Evolutionary conservation across 495 filamentous ascomycete species (phyloP).

Genomic region (Penicillium pancosmium): DNA sequence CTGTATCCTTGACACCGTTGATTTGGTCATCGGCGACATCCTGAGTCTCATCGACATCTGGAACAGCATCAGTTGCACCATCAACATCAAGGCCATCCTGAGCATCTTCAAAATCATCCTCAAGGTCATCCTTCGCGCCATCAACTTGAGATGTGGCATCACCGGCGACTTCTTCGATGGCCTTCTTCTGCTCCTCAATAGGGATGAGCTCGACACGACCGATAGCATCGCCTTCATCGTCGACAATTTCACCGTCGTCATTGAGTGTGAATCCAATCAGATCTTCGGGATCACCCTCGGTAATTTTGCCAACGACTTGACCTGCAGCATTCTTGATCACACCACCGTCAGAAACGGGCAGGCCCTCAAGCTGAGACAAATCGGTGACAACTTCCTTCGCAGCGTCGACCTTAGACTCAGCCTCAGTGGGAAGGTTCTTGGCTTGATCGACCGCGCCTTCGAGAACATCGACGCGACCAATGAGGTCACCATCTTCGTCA

Average conservation of each 20-base stretch:
- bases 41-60: constrained; percentile 19
- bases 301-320: constrained; percentile 57
- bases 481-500: constrained; percentile 53
- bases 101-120: constrained; percentile 44
- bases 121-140: constrained; percentile 24
- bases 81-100: constrained; percentile 25
- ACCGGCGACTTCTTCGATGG: constrained; percentile 24
- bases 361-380: constrained; percentile 53
- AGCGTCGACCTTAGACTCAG: constrained; percentile 21
- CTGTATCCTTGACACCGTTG: constrained; percentile 26
- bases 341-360: constrained; percentile 60
- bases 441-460: constrained; percentile 37
- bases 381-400: constrained; percentile 27
- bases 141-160: constrained; percentile 17
- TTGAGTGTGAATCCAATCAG: constrained; percentile 61
- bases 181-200: constrained; percentile 36
- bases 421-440: constrained; percentile 22
- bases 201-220: constrained; percentile 58
- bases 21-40: constrained; percentile 15
- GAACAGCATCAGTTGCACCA: constrained; percentile 31
- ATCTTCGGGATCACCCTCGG: constrained; percentile 63
- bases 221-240: constrained; percentile 66
- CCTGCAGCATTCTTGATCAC: constrained; percentile 57
- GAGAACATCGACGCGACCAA: constrained; percentile 48
- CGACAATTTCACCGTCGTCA: constrained; percentile 65